Evolutionary conservation across 2,329 filamentous ascomycete species (phyloP), one percentile per base, ranked within the genome.

Genomic region (Botrytis pseudocinerea): DNA sequence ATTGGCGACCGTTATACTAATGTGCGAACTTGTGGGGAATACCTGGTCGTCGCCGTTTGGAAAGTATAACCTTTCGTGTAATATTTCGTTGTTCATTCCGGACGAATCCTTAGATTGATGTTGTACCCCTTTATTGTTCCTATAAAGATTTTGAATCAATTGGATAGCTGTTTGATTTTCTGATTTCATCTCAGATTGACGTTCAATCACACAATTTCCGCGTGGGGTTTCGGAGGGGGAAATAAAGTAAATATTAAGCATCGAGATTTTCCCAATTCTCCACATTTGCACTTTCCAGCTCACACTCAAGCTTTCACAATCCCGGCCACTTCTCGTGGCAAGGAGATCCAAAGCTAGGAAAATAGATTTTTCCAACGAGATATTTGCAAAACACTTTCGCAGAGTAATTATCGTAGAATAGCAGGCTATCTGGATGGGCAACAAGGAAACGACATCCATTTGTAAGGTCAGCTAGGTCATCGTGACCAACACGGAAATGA

Each of bases 11-110:
- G 46, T 66, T 68, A 28, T 54, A 42, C 22, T 64, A 28, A 64
- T 64, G 35, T 54, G n/a, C 46, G 64, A 68, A 54, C 46, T 68
- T 68, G 64, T 68, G 64, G 64, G 46, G 64, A 54, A 68, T 22
- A 54, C 32, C n/a, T 40, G 46, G 32, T n/a, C 46, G 25, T n/a
- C 16, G 16, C 40, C 25, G 10, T 40, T 66, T 25, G 14, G 46
- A 65, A n/a, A 16, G 35, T 65, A 28, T 28, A 48, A 65, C 28
- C 44, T 35, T 65, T 65, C 22, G 44, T 65, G 48, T 48, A 22
- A 48, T 16, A n/a, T 35, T 22, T 65, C 63, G 22, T 38, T 20
- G 12, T 38, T 22, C 20, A 42, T 42, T 40, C 46, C 9, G 18
- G 38, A 7, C 22, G n/a, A 40, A 3, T 28, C 25, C 18, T 40